phyloP scores from a whole-genome alignment of 805 yeast species.

The Kazachstania psychrophila region DNA sequence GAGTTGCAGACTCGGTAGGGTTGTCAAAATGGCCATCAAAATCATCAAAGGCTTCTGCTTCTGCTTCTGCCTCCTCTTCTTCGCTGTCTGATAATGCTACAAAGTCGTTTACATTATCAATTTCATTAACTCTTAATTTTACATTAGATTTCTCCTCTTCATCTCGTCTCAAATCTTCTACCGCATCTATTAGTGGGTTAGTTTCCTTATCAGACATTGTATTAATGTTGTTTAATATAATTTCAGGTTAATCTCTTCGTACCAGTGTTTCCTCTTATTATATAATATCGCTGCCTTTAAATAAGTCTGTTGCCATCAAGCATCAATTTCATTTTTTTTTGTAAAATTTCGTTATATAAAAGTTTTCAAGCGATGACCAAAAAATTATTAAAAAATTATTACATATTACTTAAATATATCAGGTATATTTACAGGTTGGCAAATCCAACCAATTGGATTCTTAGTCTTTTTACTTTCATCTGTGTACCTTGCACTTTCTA shows the following conservation, averaged over 20 bases:
- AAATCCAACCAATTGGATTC: slow-evolving; percentile 39
- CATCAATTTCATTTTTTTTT: no score
- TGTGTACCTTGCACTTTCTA: slow-evolving; percentile 38
- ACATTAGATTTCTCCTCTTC: no score
- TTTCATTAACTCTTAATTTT: slow-evolving; percentile 1
- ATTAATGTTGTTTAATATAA: no score
- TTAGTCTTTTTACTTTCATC: slow-evolving; percentile 35
- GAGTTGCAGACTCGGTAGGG: slow-evolving; percentile 11
- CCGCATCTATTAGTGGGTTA: no score
- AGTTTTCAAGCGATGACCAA: no score
- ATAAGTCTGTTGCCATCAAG: no score
- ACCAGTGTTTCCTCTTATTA: no score
- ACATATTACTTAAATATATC: slow-evolving; percentile 14
- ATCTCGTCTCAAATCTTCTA: no score
- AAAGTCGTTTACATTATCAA: slow-evolving; percentile 5
- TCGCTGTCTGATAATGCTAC: slow-evolving; percentile 3
- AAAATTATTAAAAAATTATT: no score
- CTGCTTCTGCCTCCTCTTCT: slow-evolving; percentile 1
- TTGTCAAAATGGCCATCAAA: slow-evolving; percentile 23
- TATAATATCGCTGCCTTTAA: background rate
- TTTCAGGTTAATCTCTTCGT: no score
- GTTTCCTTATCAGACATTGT: no score
- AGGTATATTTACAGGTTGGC: slow-evolving; percentile 33
- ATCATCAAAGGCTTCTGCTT: slow-evolving; percentile 20
- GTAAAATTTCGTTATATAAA: no score